These are phyloP conservation scores for Schwanniomyces pseudopolymorphus DNA, from an alignment of 805 yeast species.

Conservation along the genomic window DNA sequence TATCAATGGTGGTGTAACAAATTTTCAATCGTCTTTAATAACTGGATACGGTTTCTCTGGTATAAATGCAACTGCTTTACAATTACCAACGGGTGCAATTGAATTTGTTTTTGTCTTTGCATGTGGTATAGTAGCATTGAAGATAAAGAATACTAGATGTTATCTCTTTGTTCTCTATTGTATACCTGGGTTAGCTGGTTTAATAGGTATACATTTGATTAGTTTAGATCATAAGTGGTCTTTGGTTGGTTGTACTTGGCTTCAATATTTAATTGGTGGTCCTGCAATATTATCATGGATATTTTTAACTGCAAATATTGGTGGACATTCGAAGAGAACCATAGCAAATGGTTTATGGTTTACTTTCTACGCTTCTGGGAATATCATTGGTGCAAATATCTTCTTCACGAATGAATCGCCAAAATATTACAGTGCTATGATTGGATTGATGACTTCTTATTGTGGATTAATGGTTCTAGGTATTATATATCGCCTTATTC, in stretches of 20 bases:
- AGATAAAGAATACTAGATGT: constrained; percentile 15
- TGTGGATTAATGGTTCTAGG: constrained; percentile 18
- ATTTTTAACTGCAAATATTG: constrained; percentile 18
- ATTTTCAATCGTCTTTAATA: constrained; percentile 29
- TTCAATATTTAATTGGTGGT: constrained; percentile 29
- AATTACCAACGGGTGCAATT: constrained; percentile 28
- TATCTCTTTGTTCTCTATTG: constrained; percentile 15
- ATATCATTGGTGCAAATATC: constrained; percentile 25
- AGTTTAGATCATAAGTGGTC: constrained; percentile 20
- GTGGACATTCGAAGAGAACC: constrained; percentile 25
- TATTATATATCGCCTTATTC: constrained; percentile 10
- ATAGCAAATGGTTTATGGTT: constrained; percentile 21
- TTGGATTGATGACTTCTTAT: constrained; percentile 21
- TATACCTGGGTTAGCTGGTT: constrained; percentile 23
- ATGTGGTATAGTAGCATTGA: constrained; percentile 24
- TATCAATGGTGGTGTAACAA: constrained; percentile 30
- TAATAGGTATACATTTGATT: constrained; percentile 22
- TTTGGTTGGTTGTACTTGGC: constrained; percentile 29
- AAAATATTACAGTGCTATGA: constrained; percentile 22
- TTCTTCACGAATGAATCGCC: constrained; percentile 24
- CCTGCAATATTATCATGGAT: constrained; percentile 29
- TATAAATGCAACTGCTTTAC: constrained; percentile 20
- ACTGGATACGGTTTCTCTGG: constrained; percentile 22
- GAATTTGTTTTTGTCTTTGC: constrained; percentile 24
- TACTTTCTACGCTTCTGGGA: constrained; percentile 26